Evolutionary conservation across 1,139 yeast genomes (phyloP).

Genomic region (Pneumocystis murina): DNA sequence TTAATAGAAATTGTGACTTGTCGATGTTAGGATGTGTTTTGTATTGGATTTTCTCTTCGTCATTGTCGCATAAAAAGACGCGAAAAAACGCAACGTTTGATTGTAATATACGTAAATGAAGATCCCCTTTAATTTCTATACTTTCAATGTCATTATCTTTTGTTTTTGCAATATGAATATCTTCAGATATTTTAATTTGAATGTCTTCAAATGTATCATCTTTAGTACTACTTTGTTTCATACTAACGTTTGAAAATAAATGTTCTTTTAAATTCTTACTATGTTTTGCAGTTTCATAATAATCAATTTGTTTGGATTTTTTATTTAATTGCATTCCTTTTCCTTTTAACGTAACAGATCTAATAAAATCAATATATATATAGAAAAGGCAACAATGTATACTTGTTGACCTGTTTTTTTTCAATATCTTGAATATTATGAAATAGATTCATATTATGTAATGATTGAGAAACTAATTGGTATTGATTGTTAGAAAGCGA

Average conservation of each 20-base stretch:
- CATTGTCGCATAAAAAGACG: not conserved
- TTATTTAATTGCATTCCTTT: slow-evolving; percentile 75
- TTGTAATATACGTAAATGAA: slow-evolving; percentile 36
- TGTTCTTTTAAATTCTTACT: slow-evolving; percentile 18
- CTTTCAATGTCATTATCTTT: slow-evolving; percentile 70
- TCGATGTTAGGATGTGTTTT: slow-evolving; percentile 4
- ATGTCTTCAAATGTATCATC: slow-evolving; percentile 40
- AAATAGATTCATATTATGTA: slow-evolving; percentile 14
- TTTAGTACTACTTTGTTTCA: not conserved
- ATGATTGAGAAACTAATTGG: slow-evolving; percentile 11
- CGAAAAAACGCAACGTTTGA: not conserved
- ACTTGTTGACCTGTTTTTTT: not conserved
- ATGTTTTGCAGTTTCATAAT: slow-evolving; percentile 32
- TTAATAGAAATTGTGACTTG: not conserved
- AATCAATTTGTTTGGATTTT: slow-evolving; percentile 29
- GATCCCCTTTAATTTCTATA: slow-evolving; percentile 78
- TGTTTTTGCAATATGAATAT: slow-evolving; percentile 56
- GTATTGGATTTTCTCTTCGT: not conserved
- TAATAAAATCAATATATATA: slow-evolving; percentile 10
- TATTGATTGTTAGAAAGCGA: slow-evolving; percentile 13
- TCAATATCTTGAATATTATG: slow-evolving; percentile 11
- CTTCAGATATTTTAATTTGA: slow-evolving; percentile 62
- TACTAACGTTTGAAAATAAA: slow-evolving; percentile 15
- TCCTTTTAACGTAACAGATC: slow-evolving; percentile 37
- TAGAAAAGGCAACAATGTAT: not conserved